A percentile compares a stretch with the other conserved stretches of the same genome.
Conservation (phyloP, 495 filamentous ascomycete species). For the Hypoxylon perforatum region DNA sequence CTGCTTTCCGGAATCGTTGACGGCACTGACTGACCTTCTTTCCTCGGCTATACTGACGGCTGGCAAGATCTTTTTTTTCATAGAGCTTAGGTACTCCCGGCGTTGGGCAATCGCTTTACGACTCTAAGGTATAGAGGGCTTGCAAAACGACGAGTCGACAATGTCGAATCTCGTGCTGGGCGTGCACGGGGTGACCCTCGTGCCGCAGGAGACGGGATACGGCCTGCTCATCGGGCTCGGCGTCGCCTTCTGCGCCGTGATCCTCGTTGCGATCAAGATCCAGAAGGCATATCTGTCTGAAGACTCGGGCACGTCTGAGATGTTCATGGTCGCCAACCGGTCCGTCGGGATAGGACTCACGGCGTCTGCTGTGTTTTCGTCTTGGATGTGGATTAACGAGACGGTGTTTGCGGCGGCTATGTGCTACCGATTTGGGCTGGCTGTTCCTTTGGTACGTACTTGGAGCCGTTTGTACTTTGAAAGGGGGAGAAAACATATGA, state of each 20-base stretch:
- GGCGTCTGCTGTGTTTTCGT: conserved; percentile 82
- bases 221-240: conserved; percentile 76
- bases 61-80: too few species aligned
- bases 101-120: neutral
- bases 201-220: conserved; percentile 70
- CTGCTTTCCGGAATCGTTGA: neutral
- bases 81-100: neutral
- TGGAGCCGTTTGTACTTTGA: too few species aligned
- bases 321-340: conserved; percentile 85
- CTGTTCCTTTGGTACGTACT: conserved; percentile 70
- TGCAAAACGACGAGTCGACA: neutral
- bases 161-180: conserved; percentile 35
- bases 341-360: conserved; percentile 87
- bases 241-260: conserved; percentile 65
- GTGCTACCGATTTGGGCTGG: conserved; percentile 83
- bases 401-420: conserved; percentile 76
- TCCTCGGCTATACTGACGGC: neutral
- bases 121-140: neutral
- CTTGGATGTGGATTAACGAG: conserved; percentile 84
- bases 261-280: conserved; percentile 72
- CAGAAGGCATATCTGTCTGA: conserved; percentile 75
- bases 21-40: neutral
- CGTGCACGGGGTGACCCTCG: conserved; percentile 34
- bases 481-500: neutral
- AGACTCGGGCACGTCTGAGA: conserved; percentile 88